Evolutionary conservation across 306 rosid genomes (phyloP).

Genomic region (Senna tora): DNA sequence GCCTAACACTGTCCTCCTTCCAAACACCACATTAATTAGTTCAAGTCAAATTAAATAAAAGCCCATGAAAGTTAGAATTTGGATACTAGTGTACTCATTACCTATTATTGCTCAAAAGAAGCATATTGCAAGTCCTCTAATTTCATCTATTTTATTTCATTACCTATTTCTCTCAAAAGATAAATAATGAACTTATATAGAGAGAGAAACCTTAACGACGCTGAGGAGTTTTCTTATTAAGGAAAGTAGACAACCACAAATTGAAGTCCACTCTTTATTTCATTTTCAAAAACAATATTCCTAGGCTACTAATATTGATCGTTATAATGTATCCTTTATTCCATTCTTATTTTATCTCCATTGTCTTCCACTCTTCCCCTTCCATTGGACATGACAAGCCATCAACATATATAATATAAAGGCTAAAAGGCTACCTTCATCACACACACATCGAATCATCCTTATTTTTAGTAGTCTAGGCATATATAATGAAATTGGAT

Average conservation of each 20-base stretch:
- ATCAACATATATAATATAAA: neutral
- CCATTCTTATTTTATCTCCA: constrained; percentile 38
- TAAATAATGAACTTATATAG: too few species aligned
- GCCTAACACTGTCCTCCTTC: too few species aligned
- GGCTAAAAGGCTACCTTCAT: neutral
- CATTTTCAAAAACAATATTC: constrained; percentile 33
- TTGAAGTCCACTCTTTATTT: neutral
- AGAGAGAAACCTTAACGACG: neutral
- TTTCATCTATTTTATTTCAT: too few species aligned
- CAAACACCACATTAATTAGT: too few species aligned
- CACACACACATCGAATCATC: constrained; percentile 18
- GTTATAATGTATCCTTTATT: constrained; percentile 35
- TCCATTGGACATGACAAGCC: constrained; percentile 37
- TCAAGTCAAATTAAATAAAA: too few species aligned
- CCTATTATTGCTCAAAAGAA: neutral
- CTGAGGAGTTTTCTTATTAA: neutral
- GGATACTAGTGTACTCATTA: too few species aligned
- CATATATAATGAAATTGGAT: too few species aligned
- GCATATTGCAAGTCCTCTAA: neutral
- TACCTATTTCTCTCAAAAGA: too few species aligned
- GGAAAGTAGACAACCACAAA: neutral
- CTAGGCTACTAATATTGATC: constrained; percentile 34
- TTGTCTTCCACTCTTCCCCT: neutral
- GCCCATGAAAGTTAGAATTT: too few species aligned
- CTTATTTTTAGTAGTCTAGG: neutral